A percentile compares a stretch with the other conserved stretches of the same genome.
Evolutionary conservation across 805 yeast genomes (phyloP).

Genomic region (Candida berthetii): DNA sequence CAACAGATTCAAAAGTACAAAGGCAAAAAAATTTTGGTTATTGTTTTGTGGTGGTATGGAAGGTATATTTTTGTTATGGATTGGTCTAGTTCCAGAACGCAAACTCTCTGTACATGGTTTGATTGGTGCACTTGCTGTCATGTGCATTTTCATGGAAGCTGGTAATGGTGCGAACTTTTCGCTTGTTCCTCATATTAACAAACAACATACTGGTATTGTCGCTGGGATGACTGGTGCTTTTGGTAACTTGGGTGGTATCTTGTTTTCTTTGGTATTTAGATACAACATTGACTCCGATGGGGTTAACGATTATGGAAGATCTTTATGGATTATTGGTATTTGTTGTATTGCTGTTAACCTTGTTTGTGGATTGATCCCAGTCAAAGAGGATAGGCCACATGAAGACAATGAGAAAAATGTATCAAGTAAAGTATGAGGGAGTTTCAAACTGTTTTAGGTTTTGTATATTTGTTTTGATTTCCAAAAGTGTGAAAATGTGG

Average conservation of each 20-base stretch:
- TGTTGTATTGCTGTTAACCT: constrained; percentile 20
- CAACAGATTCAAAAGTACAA: constrained; percentile 19
- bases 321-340: constrained; percentile 27
- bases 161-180: constrained; percentile 32
- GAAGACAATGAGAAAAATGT: neutral
- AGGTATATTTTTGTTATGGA: constrained; percentile 29
- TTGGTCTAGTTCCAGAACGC: constrained; percentile 22
- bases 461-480: too few relatives aligned
- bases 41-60: constrained; percentile 21
- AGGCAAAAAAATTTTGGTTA: constrained; percentile 27
- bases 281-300: constrained; percentile 19
- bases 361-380: constrained; percentile 16
- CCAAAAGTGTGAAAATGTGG: too few relatives aligned
- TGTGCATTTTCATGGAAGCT: constrained; percentile 30
- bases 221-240: constrained; percentile 29
- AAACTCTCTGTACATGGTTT: constrained; percentile 20
- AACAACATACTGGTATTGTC: constrained; percentile 28
- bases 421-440: too few relatives aligned
- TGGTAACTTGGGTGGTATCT: constrained; percentile 30
- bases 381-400: constrained; percentile 19
- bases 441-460: too few relatives aligned
- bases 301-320: constrained; percentile 20
- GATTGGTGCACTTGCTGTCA: constrained; percentile 22
- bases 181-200: constrained; percentile 27
- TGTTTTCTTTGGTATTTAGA: constrained; percentile 29